Percentiles rank a stretch among this genome's conserved stretches.
Evolutionary conservation across 192 early-diverging fungal species (phyloP).

Genomic region (Coemansia sp.): DNA sequence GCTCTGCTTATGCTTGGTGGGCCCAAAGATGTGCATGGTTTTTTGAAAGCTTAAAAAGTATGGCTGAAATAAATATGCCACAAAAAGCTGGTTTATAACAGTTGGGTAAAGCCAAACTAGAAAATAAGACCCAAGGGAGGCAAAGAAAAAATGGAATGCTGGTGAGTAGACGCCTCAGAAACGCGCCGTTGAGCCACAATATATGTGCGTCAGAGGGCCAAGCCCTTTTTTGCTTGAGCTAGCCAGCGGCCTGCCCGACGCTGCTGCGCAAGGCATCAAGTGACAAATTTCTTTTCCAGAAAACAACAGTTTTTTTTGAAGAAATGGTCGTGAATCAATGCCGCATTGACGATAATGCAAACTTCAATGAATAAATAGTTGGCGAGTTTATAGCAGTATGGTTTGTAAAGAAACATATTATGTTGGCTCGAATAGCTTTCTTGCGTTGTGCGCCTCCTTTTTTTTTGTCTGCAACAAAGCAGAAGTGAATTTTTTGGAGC

Average conservation of each 20-base stretch:
- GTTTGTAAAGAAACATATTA: no score
- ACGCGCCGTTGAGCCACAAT: conserved; percentile 6
- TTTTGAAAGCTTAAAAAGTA: no score
- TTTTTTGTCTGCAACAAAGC: no score
- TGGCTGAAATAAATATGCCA: no score
- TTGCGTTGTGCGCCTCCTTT: no score
- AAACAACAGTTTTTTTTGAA: neutral
- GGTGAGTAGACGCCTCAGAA: conserved; percentile 3
- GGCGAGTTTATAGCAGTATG: neutral
- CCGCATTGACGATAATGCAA: conserved; percentile 1
- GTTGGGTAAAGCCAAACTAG: neutral
- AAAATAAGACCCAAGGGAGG: conserved; percentile 11
- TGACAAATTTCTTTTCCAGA: neutral
- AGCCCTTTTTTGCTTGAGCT: neutral
- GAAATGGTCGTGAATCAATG: neutral
- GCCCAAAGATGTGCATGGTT: conserved; percentile 24
- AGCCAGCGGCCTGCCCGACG: neutral
- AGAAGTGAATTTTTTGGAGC: no score
- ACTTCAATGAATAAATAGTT: neutral
- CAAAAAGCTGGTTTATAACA: no score
- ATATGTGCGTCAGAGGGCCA: conserved; percentile 3
- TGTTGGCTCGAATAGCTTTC: no score
- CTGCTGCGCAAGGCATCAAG: neutral
- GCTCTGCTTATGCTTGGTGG: conserved; percentile 17
- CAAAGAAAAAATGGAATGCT: neutral